Conservation (phyloP, 495 filamentous ascomycete genomes). For the Hypoxylon lienhwacheense region DNA sequence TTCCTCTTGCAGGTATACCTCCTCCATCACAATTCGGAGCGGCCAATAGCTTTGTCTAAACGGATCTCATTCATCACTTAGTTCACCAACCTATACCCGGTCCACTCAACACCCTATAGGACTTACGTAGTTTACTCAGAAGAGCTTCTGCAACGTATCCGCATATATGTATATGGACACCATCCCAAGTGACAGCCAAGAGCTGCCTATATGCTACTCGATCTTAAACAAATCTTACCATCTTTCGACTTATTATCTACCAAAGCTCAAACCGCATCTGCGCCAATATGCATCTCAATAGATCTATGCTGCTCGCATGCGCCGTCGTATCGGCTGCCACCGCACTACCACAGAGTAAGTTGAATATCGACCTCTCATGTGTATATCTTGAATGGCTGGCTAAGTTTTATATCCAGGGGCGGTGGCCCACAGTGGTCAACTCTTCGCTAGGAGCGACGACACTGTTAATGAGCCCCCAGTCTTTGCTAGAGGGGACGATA, state of each 20-base stretch:
- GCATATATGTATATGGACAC: too few relatives aligned
- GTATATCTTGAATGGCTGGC: neutral
- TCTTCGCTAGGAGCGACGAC: neutral
- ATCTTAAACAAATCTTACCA: too few relatives aligned
- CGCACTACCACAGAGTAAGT: slow-evolving; percentile 1
- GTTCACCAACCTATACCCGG: too few relatives aligned
- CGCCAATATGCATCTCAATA: neutral
- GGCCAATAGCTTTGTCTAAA: neutral
- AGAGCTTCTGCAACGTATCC: too few relatives aligned
- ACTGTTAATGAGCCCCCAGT: neutral
- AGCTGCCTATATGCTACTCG: too few relatives aligned
- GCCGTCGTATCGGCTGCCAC: neutral
- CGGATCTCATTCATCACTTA: neutral
- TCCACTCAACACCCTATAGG: too few relatives aligned
- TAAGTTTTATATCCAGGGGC: neutral
- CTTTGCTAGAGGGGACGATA: neutral
- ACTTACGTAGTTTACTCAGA: too few relatives aligned
- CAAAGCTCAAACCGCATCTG: too few relatives aligned
- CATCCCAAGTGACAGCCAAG: too few relatives aligned
- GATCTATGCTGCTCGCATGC: neutral
- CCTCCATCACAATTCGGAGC: neutral
- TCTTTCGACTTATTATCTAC: too few relatives aligned
- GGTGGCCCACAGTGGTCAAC: too few relatives aligned
- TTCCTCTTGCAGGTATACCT: slow-evolving; percentile 1
- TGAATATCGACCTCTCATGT: neutral